Evolutionary conservation across 2,329 filamentous ascomycete genomes (phyloP), one percentile per base, ranked within the genome.

Genomic region (Pyricularia grisea): DNA sequence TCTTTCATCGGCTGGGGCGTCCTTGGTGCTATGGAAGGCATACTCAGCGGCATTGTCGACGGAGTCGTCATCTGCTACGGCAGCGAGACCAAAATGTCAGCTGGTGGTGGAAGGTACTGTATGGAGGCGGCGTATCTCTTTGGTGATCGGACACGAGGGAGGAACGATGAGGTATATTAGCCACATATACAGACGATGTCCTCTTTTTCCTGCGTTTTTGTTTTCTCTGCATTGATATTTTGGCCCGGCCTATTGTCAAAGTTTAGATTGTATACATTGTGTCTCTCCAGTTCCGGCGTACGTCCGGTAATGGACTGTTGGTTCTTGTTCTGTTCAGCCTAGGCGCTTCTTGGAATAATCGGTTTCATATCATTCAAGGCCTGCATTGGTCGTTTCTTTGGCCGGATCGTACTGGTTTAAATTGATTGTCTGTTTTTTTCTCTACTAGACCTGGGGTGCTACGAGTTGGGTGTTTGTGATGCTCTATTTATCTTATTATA

Each of bases 1-100:
- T 93, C 92, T 71, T 93, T 94, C 68, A 97, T 99, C 73, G 95
- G 95, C 9, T 99, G 95, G 89, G 93, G 92, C 5, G 90, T 98
- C 0, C 83, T 99, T 67, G 93, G 93, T 30, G 91, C 93, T 1
- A 94, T 97, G 86, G 94, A 97, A 77, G 92, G 93, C 17, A 91
- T 97, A 23, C 81, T 97, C 28, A 92, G 92, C 67, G 92, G 92
- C 68, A 93, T 97, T 68, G 87, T 97, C 4, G 93, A 97, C 78
- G 93, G 91, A 3, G 89, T 93, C 50, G 87, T 98, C 28, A 90
- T 99, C 14, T 99, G 95, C 81, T 98, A 97, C 87, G 93, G 92
- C 30, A 97, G 92, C 75, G 95, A 99, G 80, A 85, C 90, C 73
- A 87, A 86, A 67, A 90, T 90, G 79, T 85, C 83, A 69, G 86